Evolutionary conservation across 2,329 filamentous ascomycete species (phyloP), one percentile per base, ranked within the genome.

Genomic region (Aspergillus versicolor): DNA sequence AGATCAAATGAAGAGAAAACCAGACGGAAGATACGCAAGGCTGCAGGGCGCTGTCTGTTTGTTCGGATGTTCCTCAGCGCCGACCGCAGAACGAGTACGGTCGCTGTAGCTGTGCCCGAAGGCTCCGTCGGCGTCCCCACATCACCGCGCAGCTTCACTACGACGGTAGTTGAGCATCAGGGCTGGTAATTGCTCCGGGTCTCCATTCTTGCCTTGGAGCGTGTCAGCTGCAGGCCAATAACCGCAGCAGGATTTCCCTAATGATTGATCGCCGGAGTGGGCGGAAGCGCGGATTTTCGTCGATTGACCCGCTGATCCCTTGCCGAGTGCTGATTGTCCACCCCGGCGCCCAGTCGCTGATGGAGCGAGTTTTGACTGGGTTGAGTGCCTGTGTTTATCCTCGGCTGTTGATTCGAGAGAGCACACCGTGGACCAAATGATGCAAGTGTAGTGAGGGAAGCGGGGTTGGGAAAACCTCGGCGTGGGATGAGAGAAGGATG

Each of bases 51-150:
- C 42, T 43, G 46, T 21, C 24, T 41, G 43, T 27, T 13, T 42
- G 43, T 19, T 46, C 62, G 58, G 62, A 60, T 55, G 62, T 63
- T 64, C 61, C 53, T 57, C 58, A 59, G 51, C 50, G 60, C 62
- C 62, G 62, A 64, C 55, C 55, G 61, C 47, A 55, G 55, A 46
- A 64, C 55, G 3, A 21, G 21, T 50, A 59, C 52, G 52, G 41
- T 61, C 60, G 55, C 52, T 34, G 44, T 52, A 52, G 34, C 27
- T 30, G 9, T 54, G 45, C 41, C 46, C 50, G 58, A 51, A 46
- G 30, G 30, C 40, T 47, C 52, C 52, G 49, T 47, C 27, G 44
- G 17, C 15, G 44, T 41, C 51, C 34, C 51, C 51, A 53, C 51
- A 53, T 53, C 51, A 21, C 15, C 38, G 17, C 30, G 30, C 38